Conservation (phyloP, 306 rosid species). For the Carpinus viminea region DNA sequence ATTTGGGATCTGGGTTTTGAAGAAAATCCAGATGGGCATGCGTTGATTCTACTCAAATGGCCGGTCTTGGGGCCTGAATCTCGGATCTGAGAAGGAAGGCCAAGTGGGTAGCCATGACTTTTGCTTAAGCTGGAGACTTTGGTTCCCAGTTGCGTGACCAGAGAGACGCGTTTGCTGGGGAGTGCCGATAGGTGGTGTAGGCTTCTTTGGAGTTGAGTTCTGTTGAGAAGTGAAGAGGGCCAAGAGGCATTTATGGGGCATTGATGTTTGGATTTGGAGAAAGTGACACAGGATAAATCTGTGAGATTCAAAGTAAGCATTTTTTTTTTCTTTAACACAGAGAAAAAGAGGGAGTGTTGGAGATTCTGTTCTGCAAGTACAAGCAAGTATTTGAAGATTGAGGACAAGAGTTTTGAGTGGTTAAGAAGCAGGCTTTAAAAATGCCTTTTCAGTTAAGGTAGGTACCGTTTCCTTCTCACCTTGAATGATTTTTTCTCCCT, state of each 20-base stretch:
- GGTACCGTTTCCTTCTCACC: neutral
- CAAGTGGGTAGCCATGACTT: conserved; percentile 16
- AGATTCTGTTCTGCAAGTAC: neutral
- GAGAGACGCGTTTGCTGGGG: neutral
- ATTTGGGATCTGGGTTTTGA: conserved; percentile 41
- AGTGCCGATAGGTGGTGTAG: conserved; percentile 21
- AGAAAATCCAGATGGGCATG: conserved; percentile 35
- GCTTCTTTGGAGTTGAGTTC: conserved; percentile 29
- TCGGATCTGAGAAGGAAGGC: conserved; percentile 41
- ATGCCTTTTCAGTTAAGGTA: neutral
- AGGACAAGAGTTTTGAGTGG: conserved; percentile 8
- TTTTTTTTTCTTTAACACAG: conserved; percentile 11
- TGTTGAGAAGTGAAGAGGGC: conserved; percentile 31
- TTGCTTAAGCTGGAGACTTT: conserved; percentile 15
- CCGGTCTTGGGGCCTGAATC: conserved; percentile 32
- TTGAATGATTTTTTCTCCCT: too few relatives aligned
- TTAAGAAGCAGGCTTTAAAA: neutral
- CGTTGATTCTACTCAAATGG: conserved; percentile 26
- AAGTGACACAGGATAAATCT: conserved; percentile 43
- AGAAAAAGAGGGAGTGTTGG: conserved; percentile 7
- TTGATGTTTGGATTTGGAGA: conserved; percentile 41
- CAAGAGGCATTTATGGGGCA: conserved; percentile 37
- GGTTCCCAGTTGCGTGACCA: conserved; percentile 4
- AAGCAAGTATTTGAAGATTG: conserved; percentile 8
- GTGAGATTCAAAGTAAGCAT: conserved; percentile 56